Evolutionary conservation across 2,329 filamentous ascomycete species (phyloP), one percentile per base, ranked within the genome.

Genomic region (Teratosphaeria destructans): DNA sequence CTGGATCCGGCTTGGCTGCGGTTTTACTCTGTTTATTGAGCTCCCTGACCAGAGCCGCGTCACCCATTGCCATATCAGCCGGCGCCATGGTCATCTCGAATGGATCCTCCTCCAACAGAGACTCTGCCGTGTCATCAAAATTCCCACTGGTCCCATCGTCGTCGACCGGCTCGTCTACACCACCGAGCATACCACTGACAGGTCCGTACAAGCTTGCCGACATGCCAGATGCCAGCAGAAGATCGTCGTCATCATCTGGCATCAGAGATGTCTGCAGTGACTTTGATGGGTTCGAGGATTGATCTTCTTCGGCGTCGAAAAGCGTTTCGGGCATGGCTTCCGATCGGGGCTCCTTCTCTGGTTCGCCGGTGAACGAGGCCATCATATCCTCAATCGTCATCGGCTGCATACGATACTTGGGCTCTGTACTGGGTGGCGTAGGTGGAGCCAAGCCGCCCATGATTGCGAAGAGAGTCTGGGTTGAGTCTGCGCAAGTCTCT

Each of bases 401-500:
- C 3, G 95, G 82, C 62, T 93, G 84, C 0, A 92, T 96, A 39
- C 89, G 83, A 72, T 95, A 99, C 70, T 94, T 94, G 64, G 86
- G 83, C 65, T 88, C 86, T 62, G 87, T 90, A 68, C 84, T 93
- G 1, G 92, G 90, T 0, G 91, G 87, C 7, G 85, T 86, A 1
- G 94, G 93, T 4, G 93, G 94, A 43, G 86, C 85, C 4, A 99
- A 79, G 0, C 88, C 91, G 67, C 88, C 90, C 16, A 92, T 76
- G 52, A 95, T 81, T 1, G 83, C 81, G 57, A 96, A 87, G 14
- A 99, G 80, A 0, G 94, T 99, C 72, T 96, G 91, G 0, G 91
- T 97, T 1, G 94, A 99, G 74, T 99, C 94, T 34, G 94, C 94
- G 68, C 95, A 99, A 0, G 92, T 95, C 73, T 99, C 94, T 6